Conservation (phyloP, 441 rosid genomes). For the Mallotus repandus region DNA sequence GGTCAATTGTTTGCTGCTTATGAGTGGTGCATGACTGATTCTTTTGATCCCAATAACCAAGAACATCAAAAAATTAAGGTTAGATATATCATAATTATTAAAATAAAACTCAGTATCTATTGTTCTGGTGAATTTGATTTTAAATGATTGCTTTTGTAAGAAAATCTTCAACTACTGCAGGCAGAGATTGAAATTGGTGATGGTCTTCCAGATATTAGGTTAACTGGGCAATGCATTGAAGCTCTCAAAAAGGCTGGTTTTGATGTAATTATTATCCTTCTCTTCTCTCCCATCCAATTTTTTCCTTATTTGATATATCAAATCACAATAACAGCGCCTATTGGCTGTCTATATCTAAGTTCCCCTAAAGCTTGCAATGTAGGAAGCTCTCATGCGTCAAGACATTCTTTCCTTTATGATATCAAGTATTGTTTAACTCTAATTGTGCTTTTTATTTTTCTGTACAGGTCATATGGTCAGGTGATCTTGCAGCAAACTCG, state of each 20-base stretch:
- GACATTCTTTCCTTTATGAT: neutral
- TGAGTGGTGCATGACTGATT: slow-evolving; percentile 98
- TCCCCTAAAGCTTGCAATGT: neutral
- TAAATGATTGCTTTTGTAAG: neutral
- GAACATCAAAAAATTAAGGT: slow-evolving; percentile 88
- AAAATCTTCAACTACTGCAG: slow-evolving; percentile 34
- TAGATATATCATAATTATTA: slow-evolving; percentile 5
- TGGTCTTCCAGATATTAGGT: slow-evolving; percentile 92
- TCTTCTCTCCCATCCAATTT: neutral
- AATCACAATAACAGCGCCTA: neutral
- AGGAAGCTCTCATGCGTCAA: neutral
- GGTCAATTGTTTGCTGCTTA: slow-evolving; percentile 85
- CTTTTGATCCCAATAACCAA: slow-evolving; percentile 65
- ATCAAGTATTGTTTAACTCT: no score
- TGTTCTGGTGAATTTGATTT: slow-evolving; percentile 8
- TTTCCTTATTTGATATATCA: neutral
- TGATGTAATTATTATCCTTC: slow-evolving; percentile 39
- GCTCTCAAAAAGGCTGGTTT: slow-evolving; percentile 86
- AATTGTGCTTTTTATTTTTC: neutral
- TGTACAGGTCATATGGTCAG: slow-evolving; percentile 75
- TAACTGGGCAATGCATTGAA: slow-evolving; percentile 66
- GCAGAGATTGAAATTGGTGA: slow-evolving; percentile 83
- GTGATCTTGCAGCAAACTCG: slow-evolving; percentile 67
- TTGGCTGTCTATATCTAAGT: neutral
- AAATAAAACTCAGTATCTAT: neutral